A percentile compares a stretch with the other conserved stretches of the same genome.
Evolutionary conservation across 352 stramenopile species (phyloP).

Genomic region (Plasmopara halstedii): DNA sequence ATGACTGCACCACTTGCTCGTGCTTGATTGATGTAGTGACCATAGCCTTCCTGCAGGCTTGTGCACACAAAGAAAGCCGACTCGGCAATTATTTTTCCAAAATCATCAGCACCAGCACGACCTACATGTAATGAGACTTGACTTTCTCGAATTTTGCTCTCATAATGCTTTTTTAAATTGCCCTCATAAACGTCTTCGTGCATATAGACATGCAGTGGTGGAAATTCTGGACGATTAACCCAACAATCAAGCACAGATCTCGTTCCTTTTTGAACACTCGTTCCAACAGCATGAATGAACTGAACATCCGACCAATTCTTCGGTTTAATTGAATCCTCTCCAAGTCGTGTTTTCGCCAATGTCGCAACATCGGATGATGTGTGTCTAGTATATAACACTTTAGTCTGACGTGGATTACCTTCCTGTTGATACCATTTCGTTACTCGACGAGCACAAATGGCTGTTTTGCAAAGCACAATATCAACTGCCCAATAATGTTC

Average conservation of each 20-base stretch:
- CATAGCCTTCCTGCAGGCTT: conserved; percentile 49
- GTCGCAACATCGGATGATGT: conserved; percentile 33
- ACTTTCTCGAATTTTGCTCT: conserved; percentile 14
- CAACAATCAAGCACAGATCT: conserved; percentile 44
- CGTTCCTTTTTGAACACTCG: conserved; percentile 45
- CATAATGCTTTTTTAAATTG: conserved; percentile 17
- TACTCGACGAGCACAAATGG: conserved; percentile 32
- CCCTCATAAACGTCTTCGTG: neutral
- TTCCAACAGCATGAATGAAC: conserved; percentile 48
- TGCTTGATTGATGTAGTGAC: conserved; percentile 66
- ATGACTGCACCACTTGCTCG: conserved; percentile 34
- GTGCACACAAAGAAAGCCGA: conserved; percentile 39
- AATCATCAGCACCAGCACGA: conserved; percentile 24
- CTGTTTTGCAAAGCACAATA: conserved; percentile 55
- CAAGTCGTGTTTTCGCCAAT: conserved; percentile 13
- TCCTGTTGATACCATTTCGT: conserved; percentile 41
- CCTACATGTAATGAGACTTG: conserved; percentile 29
- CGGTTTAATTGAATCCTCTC: conserved; percentile 5
- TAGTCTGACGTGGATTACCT: conserved; percentile 20
- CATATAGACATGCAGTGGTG: conserved; percentile 34
- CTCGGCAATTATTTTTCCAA: conserved; percentile 35
- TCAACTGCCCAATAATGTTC: conserved; percentile 43
- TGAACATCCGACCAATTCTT: conserved; percentile 34
- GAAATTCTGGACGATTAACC: conserved; percentile 31
- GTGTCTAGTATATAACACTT: conserved; percentile 46